These are phyloP conservation scores for Lindgomyces ingoldianus DNA, from an alignment of 495 filamentous ascomycete species.

Conservation along the genomic window DNA sequence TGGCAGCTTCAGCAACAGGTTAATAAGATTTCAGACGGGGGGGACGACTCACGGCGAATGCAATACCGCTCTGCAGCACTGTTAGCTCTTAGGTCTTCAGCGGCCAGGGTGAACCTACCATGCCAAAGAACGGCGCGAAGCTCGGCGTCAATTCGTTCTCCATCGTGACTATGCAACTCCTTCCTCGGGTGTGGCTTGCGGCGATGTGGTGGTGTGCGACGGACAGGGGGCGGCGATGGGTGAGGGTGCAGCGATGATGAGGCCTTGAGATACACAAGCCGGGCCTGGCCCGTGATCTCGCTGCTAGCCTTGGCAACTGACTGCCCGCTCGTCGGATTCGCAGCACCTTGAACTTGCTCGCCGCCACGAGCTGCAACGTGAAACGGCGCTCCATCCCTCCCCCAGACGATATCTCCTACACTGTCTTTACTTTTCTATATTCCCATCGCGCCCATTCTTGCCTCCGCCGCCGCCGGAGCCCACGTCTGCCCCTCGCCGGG, in stretches of 20 bases:
- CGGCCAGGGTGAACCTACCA: constrained; percentile 62
- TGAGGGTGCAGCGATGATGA: neutral
- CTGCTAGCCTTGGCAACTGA: neutral
- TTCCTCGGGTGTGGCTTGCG: neutral
- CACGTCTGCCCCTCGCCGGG: constrained; percentile 20
- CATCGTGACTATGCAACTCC: constrained; percentile 49
- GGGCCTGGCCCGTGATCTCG: constrained; percentile 5
- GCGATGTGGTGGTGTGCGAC: neutral
- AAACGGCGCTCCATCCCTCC: neutral
- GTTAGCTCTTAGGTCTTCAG: constrained; percentile 36
- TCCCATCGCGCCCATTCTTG: neutral
- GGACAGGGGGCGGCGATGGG: neutral
- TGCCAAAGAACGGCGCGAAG: constrained; percentile 96
- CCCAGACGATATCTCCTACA: neutral
- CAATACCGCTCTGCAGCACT: constrained; percentile 71
- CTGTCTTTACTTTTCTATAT: constrained; percentile 3
- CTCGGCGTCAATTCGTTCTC: constrained; percentile 73
- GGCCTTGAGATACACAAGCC: neutral
- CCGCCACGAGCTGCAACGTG: neutral
- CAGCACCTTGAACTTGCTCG: no score
- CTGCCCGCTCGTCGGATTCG: no score
- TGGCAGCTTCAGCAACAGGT: constrained; percentile 11
- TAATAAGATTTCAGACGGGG: neutral
- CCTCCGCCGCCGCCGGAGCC: neutral
- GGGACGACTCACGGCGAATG: constrained; percentile 75